phyloP scores from a whole-genome alignment of 2,329 filamentous ascomycete genomes.

The Colletotrichum falcatum region DNA sequence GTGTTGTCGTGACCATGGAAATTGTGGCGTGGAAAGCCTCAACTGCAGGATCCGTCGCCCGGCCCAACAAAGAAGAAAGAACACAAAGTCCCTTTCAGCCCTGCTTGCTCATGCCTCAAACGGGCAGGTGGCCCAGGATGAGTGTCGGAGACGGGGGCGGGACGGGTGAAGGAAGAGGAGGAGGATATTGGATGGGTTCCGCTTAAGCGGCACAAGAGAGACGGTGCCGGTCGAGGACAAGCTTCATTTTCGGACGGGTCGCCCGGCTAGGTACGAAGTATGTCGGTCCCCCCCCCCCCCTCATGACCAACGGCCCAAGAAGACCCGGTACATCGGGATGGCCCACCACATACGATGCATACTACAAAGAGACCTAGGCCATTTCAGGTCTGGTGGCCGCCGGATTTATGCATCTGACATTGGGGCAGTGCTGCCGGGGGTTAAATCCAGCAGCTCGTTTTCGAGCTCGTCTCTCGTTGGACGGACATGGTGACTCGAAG shows the following conservation, averaged over 20 bases:
- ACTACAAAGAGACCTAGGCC: neutral
- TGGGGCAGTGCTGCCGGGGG: slow-evolving; percentile 35
- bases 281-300: slow-evolving; percentile 3
- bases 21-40: neutral
- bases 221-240: slow-evolving; percentile 21
- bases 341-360: slow-evolving; percentile 9
- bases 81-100: slow-evolving; percentile 2
- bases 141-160: slow-evolving; percentile 12
- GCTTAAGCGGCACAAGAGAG: slow-evolving; percentile 29
- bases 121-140: slow-evolving; percentile 21
- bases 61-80: neutral
- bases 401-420: slow-evolving; percentile 32
- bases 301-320: slow-evolving; percentile 5
- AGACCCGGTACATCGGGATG: slow-evolving; percentile 17
- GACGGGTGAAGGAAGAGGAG: neutral
- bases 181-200: slow-evolving; percentile 1
- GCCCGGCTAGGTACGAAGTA: too few species aligned
- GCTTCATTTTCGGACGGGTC: slow-evolving; percentile 9
- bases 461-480: neutral
- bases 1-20: neutral
- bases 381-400: slow-evolving; percentile 20
- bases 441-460: neutral
- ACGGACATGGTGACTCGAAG: slow-evolving; percentile 15
- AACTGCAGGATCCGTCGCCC: neutral
- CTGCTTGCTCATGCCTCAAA: neutral